phyloP scores from a whole-genome alignment of 805 yeast species.

The Saccharomycopsis olivae region DNA sequence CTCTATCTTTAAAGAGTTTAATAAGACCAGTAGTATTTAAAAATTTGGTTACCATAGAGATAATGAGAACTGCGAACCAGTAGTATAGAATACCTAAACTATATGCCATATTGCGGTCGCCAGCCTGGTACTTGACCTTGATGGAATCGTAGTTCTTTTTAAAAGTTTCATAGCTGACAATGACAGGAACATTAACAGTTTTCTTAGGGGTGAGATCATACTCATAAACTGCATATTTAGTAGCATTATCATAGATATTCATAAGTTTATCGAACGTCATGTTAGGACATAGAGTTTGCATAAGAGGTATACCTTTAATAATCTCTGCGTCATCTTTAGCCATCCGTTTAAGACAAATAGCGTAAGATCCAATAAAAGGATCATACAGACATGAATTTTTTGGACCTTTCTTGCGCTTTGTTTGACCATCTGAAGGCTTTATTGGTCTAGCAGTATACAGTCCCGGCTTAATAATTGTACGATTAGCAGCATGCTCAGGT shows the following conservation, averaged over 20 bases:
- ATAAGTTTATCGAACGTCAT: conserved; percentile 5
- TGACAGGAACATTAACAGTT: conserved; percentile 6
- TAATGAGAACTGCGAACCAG: conserved; percentile 13
- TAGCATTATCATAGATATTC: conserved; percentile 11
- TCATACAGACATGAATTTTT: conserved; percentile 1
- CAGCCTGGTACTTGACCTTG: background rate
- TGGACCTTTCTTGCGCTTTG: too few relatives aligned
- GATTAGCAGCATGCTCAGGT: too few relatives aligned
- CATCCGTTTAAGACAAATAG: conserved; percentile 7
- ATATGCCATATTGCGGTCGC: conserved; percentile 4
- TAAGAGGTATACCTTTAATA: background rate
- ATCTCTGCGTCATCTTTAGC: conserved; percentile 1
- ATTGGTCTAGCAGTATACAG: too few relatives aligned
- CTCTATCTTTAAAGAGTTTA: background rate
- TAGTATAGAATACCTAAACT: conserved; percentile 14
- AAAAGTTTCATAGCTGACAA: conserved; percentile 1
- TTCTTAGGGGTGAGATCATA: background rate
- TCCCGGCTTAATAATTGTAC: too few relatives aligned
- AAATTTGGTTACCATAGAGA: conserved; percentile 5
- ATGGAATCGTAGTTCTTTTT: background rate
- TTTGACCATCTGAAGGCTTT: too few relatives aligned
- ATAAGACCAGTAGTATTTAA: conserved; percentile 12
- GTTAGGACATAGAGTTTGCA: conserved; percentile 2
- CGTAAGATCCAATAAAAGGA: conserved; percentile 9
- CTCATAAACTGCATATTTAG: conserved; percentile 9